Evolutionary conservation across 179 eudicot species (phyloP), one percentile per base, ranked within the genome.

Genomic region (Amaranthus tricolor): DNA sequence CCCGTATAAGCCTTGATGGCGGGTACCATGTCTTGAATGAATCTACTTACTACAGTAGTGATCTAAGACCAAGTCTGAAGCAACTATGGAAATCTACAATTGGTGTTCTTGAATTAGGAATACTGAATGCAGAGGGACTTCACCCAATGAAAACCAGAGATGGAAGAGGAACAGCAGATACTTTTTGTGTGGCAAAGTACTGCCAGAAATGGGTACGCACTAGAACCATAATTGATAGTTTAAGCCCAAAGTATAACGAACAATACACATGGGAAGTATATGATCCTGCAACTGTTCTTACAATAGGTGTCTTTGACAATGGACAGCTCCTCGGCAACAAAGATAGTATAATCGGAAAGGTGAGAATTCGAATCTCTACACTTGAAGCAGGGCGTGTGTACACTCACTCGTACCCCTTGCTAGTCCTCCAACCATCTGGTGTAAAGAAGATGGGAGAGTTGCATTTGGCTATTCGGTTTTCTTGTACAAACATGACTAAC

Each of bases 221-320:
- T 11, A 71, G 98, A 75, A 91, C 97, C 2, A 81, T 94, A 16
- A 84, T 89, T 0, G 94, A 91, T 75, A 90, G 85, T 79, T 74
- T 87, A 20, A 89, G 81, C 81, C 98, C 98, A 4, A 88, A 85
- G 78, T 94, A 82, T 71, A 94, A 94, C 9, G 97, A 94, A 80
- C 98, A 92, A 63, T 94, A 94, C 82, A 85, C 94, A 11, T 94
- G 98, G 98, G 98, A 94, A 61, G 98, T 94, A 8, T 88, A 65
- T 49, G 98, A 94, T 75, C 88, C 96, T 19, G 86, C 98, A 48
- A 94, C 98, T 0, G 98, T 94, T 66, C 89, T 94, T 51, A 88
- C 96, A 0, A 82, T 94, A 5, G 97, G 91, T 19, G 92, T 90
- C 56, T 94, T 94, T 51, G 97, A 91, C 31, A 94, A 86, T 20